These are phyloP conservation scores for Periconia sp. DNA, from an alignment of 2,329 filamentous ascomycete species.

Conservation along the genomic window DNA sequence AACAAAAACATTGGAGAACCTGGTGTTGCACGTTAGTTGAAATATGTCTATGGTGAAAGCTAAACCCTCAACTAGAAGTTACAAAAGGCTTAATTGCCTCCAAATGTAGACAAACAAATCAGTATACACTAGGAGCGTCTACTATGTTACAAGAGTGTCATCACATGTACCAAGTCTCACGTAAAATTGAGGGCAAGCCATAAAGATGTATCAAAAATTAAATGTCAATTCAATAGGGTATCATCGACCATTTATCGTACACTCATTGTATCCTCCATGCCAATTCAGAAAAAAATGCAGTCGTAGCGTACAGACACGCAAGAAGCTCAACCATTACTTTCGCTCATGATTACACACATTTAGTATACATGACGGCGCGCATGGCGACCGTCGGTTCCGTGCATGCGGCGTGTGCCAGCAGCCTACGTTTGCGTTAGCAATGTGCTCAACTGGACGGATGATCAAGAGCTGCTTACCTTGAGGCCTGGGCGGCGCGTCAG, in stretches of 20 bases:
- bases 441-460: not conserved
- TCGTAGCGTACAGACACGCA: not conserved
- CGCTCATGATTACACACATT: not conserved
- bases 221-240: not conserved
- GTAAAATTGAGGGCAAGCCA: too few relatives aligned
- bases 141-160: too few relatives aligned
- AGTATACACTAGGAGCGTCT: too few relatives aligned
- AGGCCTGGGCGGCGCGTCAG: slow-evolving; percentile 72
- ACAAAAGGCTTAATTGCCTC: too few relatives aligned
- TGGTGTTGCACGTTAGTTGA: too few relatives aligned
- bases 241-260: slow-evolving; percentile 1
- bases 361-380: slow-evolving; percentile 38
- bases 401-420: slow-evolving; percentile 75
- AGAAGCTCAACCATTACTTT: too few relatives aligned
- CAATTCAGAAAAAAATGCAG: not conserved
- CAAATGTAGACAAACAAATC: too few relatives aligned
- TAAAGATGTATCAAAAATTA: too few relatives aligned
- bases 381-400: slow-evolving; percentile 73
- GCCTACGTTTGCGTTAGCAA: slow-evolving; percentile 54
- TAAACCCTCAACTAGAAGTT: too few relatives aligned
- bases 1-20: too few relatives aligned
- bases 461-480: slow-evolving; percentile 60
- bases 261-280: not conserved
- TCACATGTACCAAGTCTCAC: too few relatives aligned
- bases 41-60: too few relatives aligned